A percentile compares a stretch with the other conserved stretches of the same genome.
phyloP scores from a whole-genome alignment of 1,284 basidiomycete species.

The Austropuccinia psidii region DNA sequence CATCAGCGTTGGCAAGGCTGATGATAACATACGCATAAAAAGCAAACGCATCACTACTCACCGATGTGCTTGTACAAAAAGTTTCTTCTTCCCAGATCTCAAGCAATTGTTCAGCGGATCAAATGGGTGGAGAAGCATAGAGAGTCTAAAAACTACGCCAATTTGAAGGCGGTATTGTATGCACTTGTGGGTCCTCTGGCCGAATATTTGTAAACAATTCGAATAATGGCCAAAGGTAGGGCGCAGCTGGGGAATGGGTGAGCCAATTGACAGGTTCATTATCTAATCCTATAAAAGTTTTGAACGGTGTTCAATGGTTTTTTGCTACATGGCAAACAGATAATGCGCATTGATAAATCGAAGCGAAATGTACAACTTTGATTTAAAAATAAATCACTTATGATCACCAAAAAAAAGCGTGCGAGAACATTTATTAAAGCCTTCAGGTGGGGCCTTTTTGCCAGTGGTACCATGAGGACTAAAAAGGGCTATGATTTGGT shows the following conservation, averaged over 20 bases:
- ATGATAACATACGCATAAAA: no score
- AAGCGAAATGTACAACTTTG: no score
- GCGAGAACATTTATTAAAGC: slow-evolving; percentile 61
- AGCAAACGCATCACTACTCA: no score
- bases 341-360: neutral
- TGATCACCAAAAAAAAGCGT: slow-evolving; percentile 95
- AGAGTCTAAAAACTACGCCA: slow-evolving; percentile 65
- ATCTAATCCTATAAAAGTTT: slow-evolving; percentile 26
- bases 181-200: slow-evolving; percentile 65
- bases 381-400: no score
- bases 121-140: slow-evolving; percentile 73
- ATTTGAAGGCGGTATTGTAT: slow-evolving; percentile 65
- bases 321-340: neutral
- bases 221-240: slow-evolving; percentile 18
- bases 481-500: slow-evolving; percentile 82
- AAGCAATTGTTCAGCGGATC: slow-evolving; percentile 53
- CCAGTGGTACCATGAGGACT: slow-evolving; percentile 43
- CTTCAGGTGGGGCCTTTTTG: slow-evolving; percentile 3
- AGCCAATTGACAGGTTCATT: slow-evolving; percentile 20
- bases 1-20: no score
- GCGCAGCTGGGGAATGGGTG: slow-evolving; percentile 21
- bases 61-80: no score
- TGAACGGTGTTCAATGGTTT: neutral
- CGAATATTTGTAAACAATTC: slow-evolving; percentile 31
- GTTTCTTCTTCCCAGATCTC: no score